Evolutionary conservation across 306 rosid species (phyloP).

Genomic region (Casuarina glauca): DNA sequence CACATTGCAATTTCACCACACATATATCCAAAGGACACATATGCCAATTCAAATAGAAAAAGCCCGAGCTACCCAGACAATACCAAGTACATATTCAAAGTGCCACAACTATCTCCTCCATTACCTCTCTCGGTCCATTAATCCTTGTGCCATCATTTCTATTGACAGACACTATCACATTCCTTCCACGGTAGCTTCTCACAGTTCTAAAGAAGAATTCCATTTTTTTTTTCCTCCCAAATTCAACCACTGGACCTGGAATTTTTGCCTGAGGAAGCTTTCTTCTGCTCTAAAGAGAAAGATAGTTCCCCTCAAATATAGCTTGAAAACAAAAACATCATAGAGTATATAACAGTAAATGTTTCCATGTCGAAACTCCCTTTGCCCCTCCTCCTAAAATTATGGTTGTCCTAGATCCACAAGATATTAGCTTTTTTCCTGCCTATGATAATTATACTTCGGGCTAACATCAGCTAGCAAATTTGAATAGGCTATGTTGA

Average conservation of each 20-base stretch:
- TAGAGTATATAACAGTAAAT: background rate
- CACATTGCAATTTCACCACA: background rate
- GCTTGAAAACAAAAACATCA: background rate
- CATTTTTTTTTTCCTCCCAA: too few relatives aligned
- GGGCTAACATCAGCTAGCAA: constrained; percentile 4
- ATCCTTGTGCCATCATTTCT: too few relatives aligned
- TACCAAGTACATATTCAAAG: background rate
- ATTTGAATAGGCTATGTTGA: background rate
- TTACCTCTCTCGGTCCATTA: too few relatives aligned
- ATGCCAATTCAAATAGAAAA: background rate
- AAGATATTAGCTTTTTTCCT: constrained; percentile 10
- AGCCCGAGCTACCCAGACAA: background rate
- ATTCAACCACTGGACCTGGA: too few relatives aligned
- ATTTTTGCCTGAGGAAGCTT: too few relatives aligned
- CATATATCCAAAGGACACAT: background rate
- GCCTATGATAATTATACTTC: background rate
- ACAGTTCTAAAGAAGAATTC: too few relatives aligned
- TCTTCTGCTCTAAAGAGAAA: too few relatives aligned
- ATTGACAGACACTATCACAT: too few relatives aligned
- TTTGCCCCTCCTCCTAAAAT: background rate
- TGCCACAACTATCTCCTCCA: background rate
- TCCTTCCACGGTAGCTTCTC: too few relatives aligned
- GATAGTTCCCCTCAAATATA: background rate
- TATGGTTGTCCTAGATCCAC: background rate
- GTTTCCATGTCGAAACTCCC: background rate